These are phyloP conservation scores for Leccinum aurantiacum DNA, from an alignment of 768 basidiomycete species.

Conservation along the genomic window DNA sequence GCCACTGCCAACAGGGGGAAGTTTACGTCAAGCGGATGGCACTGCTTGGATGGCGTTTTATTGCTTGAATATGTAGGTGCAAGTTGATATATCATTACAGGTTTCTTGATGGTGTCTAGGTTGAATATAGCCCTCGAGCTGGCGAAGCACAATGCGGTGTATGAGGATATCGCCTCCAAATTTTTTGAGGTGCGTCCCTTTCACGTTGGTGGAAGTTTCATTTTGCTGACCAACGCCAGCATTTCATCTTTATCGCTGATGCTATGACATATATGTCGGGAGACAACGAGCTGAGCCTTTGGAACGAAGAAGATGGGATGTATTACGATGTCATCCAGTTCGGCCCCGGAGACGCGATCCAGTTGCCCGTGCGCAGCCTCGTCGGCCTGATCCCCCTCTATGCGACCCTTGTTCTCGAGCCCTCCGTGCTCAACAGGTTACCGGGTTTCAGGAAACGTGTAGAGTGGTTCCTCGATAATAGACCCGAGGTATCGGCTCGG, in stretches of 20 bases:
- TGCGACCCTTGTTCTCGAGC: constrained; percentile 92
- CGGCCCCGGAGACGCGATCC: constrained; percentile 77
- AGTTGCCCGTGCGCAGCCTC: constrained; percentile 89
- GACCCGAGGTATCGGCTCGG: constrained; percentile 81
- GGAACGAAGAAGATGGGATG: constrained; percentile 97
- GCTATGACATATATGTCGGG: constrained; percentile 93
- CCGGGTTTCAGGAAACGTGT: constrained; percentile 98
- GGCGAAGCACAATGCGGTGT: constrained; percentile 95
- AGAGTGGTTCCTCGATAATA: constrained; percentile 97
- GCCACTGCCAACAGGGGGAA: constrained; percentile 92
- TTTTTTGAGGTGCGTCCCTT: constrained; percentile 72
- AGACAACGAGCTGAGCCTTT: constrained; percentile 78
- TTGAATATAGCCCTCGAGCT: constrained; percentile 96
- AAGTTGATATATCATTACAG: neutral
- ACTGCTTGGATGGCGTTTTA: constrained; percentile 99
- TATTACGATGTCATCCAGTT: constrained; percentile 98
- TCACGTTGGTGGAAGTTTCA: neutral
- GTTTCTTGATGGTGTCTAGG: constrained; percentile 43
- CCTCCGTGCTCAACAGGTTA: constrained; percentile 82
- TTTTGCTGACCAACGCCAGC: constrained; percentile 45
- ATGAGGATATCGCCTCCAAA: constrained; percentile 99
- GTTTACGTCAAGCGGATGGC: constrained; percentile 93
- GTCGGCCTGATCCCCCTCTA: constrained; percentile 98
- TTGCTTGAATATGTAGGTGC: constrained; percentile 84
- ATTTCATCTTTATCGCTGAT: constrained; percentile 98